Conservation (phyloP, 116 monocot species). For the Dioscorea cayenensis region DNA sequence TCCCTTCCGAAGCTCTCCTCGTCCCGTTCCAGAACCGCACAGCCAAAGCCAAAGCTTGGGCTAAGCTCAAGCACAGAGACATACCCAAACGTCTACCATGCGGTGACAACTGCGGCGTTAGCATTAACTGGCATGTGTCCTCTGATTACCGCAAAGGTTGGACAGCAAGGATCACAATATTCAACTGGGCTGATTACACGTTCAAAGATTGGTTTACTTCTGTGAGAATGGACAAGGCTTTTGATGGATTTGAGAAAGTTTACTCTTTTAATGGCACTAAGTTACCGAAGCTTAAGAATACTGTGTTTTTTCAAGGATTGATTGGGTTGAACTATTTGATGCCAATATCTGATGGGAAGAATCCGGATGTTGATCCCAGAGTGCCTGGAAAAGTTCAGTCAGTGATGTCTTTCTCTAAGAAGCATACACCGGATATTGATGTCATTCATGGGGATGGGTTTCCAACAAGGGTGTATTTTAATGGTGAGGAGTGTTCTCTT, state of each 20-base stretch:
- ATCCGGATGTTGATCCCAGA: slow-evolving; percentile 34
- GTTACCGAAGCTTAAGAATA: slow-evolving; percentile 32
- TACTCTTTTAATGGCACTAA: slow-evolving; percentile 94
- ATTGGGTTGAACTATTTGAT: slow-evolving; percentile 61
- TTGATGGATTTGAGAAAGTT: slow-evolving; percentile 60
- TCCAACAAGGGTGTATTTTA: slow-evolving; percentile 74
- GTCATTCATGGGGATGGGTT: slow-evolving; percentile 69
- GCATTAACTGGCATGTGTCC: slow-evolving; percentile 86
- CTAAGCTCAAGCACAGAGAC: slow-evolving; percentile 51
- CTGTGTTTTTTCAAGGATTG: slow-evolving; percentile 69
- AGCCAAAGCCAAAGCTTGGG: slow-evolving; percentile 83
- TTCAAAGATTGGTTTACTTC: slow-evolving; percentile 95
- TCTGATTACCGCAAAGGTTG: slow-evolving; percentile 71
- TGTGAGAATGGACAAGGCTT: slow-evolving; percentile 32
- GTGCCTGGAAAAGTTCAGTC: slow-evolving; percentile 96
- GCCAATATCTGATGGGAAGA: slow-evolving; percentile 42
- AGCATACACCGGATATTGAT: slow-evolving; percentile 53
- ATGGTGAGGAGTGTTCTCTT: slow-evolving; percentile 86
- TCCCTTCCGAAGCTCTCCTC: slow-evolving; percentile 84
- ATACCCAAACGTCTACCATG: slow-evolving; percentile 56
- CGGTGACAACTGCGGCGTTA: slow-evolving; percentile 80
- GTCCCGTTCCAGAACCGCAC: slow-evolving; percentile 76
- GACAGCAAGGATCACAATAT: slow-evolving; percentile 80
- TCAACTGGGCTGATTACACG: slow-evolving; percentile 84
- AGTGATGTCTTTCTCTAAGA: slow-evolving; percentile 76